Evolutionary conservation across 352 stramenopile genomes (phyloP).

Genomic region (Phytophthora crassamura): DNA sequence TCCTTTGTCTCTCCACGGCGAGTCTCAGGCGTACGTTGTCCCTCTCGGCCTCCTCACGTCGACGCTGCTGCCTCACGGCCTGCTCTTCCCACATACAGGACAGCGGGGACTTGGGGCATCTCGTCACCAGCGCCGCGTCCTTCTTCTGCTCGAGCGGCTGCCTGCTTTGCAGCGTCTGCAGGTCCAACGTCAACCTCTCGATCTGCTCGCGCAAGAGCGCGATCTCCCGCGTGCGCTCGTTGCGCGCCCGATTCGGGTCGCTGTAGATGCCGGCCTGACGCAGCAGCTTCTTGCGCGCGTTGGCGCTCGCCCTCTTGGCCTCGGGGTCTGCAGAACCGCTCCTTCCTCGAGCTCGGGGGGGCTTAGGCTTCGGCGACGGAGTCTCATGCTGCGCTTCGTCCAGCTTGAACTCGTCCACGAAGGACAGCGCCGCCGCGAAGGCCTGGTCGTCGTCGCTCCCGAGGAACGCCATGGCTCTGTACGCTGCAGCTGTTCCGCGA

Average conservation of each 20-base stretch:
- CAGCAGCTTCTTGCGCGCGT: conserved; percentile 33
- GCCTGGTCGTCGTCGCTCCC: conserved; percentile 16
- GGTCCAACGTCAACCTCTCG: conserved; percentile 35
- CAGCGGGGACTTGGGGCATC: conserved; percentile 11
- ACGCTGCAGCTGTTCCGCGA: no score
- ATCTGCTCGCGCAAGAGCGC: conserved; percentile 43
- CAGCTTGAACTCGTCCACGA: conserved; percentile 27
- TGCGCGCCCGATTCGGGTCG: conserved; percentile 39
- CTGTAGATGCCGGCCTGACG: conserved; percentile 30
- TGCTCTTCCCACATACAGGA: conserved; percentile 31
- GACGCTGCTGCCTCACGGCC: conserved; percentile 15
- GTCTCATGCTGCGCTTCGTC: conserved; percentile 1
- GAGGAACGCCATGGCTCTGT: conserved; percentile 18
- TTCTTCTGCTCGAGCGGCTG: background rate
- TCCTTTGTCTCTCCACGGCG: conserved; percentile 47
- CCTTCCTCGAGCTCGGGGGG: background rate
- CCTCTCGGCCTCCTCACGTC: conserved; percentile 26
- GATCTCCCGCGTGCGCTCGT: conserved; percentile 47
- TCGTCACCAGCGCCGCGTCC: background rate
- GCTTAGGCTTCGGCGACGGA: background rate
- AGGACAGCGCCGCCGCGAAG: conserved; percentile 33
- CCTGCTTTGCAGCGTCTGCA: conserved; percentile 29
- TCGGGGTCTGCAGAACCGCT: background rate
- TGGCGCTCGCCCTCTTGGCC: conserved; percentile 16
- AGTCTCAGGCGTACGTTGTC: conserved; percentile 36